phyloP scores from a whole-genome alignment of 305 asterid species.

The Fraxinus latifolia region DNA sequence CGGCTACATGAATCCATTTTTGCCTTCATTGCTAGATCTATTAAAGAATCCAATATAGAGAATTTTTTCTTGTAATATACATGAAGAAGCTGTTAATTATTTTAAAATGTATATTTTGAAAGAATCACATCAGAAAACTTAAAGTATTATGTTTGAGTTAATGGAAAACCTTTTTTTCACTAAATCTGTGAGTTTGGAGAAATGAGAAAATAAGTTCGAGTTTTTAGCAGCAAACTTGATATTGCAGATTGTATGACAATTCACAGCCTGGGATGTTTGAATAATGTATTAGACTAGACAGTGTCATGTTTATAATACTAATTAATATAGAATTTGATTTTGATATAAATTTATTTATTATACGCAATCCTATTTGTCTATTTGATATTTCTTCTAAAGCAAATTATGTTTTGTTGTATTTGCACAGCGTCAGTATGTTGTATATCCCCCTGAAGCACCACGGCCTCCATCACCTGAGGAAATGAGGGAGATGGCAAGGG shows the following conservation, averaged over 20 bases:
- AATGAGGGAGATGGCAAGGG: slow-evolving; percentile 83
- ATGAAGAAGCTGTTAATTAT: neutral
- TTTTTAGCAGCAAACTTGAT: neutral
- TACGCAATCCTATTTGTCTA: neutral
- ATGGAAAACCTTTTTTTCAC: neutral
- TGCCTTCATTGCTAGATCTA: neutral
- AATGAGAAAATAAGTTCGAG: neutral
- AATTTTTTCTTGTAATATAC: neutral
- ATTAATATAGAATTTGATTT: neutral
- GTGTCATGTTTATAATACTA: neutral
- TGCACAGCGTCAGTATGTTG: slow-evolving; percentile 80
- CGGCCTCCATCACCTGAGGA: slow-evolving; percentile 87
- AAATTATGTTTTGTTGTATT: slow-evolving; percentile 17
- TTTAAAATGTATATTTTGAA: neutral
- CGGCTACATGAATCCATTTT: neutral
- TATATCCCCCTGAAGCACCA: slow-evolving; percentile 80
- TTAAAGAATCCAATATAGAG: neutral
- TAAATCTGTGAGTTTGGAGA: neutral
- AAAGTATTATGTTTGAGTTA: neutral
- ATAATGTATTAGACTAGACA: neutral
- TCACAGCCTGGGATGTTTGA: neutral
- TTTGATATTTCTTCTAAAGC: slow-evolving; percentile 21
- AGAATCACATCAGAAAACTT: neutral
- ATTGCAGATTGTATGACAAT: neutral
- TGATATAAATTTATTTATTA: neutral